These are phyloP conservation scores for Halophytophthora batemanensis DNA, from an alignment of 352 stramenopile genomes.

Conservation along the genomic window DNA sequence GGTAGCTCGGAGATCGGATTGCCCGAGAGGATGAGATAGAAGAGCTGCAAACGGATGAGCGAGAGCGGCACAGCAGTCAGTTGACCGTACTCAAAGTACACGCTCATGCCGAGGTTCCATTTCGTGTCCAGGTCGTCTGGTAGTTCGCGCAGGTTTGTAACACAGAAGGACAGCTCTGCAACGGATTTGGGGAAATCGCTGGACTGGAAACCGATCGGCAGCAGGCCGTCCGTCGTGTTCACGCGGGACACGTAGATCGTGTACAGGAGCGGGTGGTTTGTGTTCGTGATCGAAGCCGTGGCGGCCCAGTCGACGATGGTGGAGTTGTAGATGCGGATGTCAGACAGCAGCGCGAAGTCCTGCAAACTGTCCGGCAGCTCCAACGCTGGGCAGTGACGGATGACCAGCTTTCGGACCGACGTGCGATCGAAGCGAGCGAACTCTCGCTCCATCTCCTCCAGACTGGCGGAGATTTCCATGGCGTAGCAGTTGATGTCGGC, in stretches of 20 bases:
- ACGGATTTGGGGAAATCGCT: not conserved
- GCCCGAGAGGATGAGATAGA: slow-evolving; percentile 4
- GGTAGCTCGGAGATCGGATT: slow-evolving; percentile 12
- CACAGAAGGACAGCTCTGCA: not conserved
- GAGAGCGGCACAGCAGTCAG: slow-evolving; percentile 1
- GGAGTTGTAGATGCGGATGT: slow-evolving; percentile 34
- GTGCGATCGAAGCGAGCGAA: slow-evolving; percentile 29
- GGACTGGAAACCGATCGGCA: not conserved
- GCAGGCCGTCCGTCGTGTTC: not conserved
- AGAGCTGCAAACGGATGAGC: slow-evolving; percentile 2
- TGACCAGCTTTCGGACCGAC: slow-evolving; percentile 14
- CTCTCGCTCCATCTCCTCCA: slow-evolving; percentile 3
- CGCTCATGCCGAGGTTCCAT: not conserved
- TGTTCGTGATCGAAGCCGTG: slow-evolving; percentile 21
- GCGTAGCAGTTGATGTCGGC: slow-evolving; percentile 34
- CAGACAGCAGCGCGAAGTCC: slow-evolving; percentile 28
- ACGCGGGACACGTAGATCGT: slow-evolving; percentile 1
- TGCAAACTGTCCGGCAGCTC: slow-evolving; percentile 25
- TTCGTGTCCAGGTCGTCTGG: not conserved
- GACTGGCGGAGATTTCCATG: slow-evolving; percentile 3
- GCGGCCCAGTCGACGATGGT: slow-evolving; percentile 25
- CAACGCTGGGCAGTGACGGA: slow-evolving; percentile 30
- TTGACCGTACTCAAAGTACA: not conserved
- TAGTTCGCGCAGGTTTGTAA: slow-evolving; percentile 1
- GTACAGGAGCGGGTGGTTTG: slow-evolving; percentile 25